phyloP scores from a whole-genome alignment of 345 rosid species.

The Sapria himalayana region DNA sequence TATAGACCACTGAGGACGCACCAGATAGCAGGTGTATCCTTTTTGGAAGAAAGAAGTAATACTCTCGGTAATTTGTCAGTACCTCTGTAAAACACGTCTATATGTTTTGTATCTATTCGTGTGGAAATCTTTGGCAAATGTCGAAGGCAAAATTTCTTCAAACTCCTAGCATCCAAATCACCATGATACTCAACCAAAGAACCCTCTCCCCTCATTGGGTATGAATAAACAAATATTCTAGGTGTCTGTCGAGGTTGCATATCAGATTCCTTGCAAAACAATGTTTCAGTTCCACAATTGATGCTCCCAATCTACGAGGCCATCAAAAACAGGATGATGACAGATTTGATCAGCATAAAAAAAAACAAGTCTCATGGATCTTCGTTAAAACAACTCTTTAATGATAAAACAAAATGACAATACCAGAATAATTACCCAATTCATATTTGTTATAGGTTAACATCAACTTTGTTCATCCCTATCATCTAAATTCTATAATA shows the following conservation, averaged over 20 bases:
- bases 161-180: conserved; percentile 29
- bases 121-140: conserved; percentile 63
- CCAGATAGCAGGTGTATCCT: conserved; percentile 66
- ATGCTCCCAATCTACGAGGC: conserved; percentile 43
- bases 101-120: conserved; percentile 22
- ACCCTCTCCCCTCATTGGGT: conserved; percentile 25
- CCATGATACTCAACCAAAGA: conserved; percentile 61
- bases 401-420: too few species aligned
- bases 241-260: conserved; percentile 31
- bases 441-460: too few species aligned
- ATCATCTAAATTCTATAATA: too few species aligned
- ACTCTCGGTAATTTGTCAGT: conserved; percentile 27
- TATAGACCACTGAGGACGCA: conserved; percentile 74
- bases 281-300: conserved; percentile 53
- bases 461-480: too few species aligned
- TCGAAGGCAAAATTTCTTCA: conserved; percentile 56
- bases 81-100: conserved; percentile 16
- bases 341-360: not conserved
- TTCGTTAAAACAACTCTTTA: too few species aligned
- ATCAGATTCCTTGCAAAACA: conserved; percentile 51
- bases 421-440: too few species aligned
- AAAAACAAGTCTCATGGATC: too few species aligned
- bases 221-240: conserved; percentile 45
- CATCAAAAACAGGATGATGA: conserved; percentile 3
- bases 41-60: conserved; percentile 72